A percentile compares a stretch with the other conserved stretches of the same genome.
Evolutionary conservation across 352 stramenopile genomes (phyloP).

Genomic region (Pythium apleroticum): DNA sequence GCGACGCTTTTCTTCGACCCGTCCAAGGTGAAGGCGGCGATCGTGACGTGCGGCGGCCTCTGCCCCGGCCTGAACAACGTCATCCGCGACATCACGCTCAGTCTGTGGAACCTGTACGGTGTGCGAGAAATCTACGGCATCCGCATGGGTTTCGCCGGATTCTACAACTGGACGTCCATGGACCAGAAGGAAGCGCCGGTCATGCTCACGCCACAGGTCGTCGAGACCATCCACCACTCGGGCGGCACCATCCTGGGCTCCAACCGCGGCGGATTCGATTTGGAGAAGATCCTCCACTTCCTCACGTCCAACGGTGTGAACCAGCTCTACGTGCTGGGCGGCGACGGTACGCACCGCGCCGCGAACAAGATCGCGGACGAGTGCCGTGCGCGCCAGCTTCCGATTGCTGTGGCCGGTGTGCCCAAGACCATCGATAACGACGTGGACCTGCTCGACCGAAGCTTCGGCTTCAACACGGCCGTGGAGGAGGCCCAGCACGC

Average conservation of each 20-base stretch:
- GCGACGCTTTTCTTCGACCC: conserved; percentile 76
- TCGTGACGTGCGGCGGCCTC: conserved; percentile 93
- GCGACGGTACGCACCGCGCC: conserved; percentile 96
- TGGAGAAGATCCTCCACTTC: conserved; percentile 96
- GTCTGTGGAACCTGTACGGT: conserved; percentile 88
- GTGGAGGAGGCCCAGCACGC: conserved; percentile 95
- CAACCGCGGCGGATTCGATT: conserved; percentile 95
- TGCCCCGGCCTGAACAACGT: conserved; percentile 99
- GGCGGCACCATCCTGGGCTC: conserved; percentile 94
- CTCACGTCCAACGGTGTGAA: conserved; percentile 88
- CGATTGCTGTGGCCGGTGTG: conserved; percentile 95
- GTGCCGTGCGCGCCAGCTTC: conserved; percentile 73
- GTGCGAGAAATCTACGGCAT: conserved; percentile 85
- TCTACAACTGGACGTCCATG: conserved; percentile 81
- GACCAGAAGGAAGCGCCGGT: conserved; percentile 78
- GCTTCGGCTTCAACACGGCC: conserved; percentile 97
- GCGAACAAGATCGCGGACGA: conserved; percentile 91
- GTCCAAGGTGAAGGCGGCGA: conserved; percentile 79
- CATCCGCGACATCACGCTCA: conserved; percentile 95
- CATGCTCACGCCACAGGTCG: conserved; percentile 67
- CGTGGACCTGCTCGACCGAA: conserved; percentile 97
- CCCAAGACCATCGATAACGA: conserved; percentile 99
- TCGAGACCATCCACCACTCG: conserved; percentile 85
- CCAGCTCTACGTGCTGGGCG: conserved; percentile 97
- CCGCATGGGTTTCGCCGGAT: conserved; percentile 77